Percentiles rank a stretch among this genome's conserved stretches.
phyloP scores from a whole-genome alignment of 2,329 filamentous ascomycete species.

The Fusarium pseudocircinatum region DNA sequence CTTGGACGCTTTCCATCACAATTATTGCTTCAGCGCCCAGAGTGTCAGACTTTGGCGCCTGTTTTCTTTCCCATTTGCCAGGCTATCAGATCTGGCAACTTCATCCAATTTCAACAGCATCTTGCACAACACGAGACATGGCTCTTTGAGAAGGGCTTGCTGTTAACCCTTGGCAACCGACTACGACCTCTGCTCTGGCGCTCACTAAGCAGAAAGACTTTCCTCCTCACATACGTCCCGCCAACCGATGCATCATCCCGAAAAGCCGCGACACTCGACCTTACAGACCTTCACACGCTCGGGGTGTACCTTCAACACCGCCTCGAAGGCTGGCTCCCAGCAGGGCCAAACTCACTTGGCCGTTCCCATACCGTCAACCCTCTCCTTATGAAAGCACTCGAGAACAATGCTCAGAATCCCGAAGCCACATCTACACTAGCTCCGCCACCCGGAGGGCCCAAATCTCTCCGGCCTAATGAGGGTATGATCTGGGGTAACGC shows the following conservation, averaged over 20 bases:
- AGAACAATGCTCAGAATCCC: slow-evolving; percentile 55
- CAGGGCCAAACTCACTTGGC: slow-evolving; percentile 45
- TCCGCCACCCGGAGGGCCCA: slow-evolving; percentile 58
- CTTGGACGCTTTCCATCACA: slow-evolving; percentile 83
- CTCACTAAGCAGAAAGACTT: slow-evolving; percentile 79
- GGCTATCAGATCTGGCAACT: slow-evolving; percentile 78
- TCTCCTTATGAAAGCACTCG: slow-evolving; percentile 62
- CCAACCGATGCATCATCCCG: slow-evolving; percentile 64
- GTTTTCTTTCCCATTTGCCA: slow-evolving; percentile 78
- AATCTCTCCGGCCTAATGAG: slow-evolving; percentile 63
- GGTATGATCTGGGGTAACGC: slow-evolving; percentile 73
- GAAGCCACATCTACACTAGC: slow-evolving; percentile 54
- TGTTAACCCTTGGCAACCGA: slow-evolving; percentile 79
- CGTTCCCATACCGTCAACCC: slow-evolving; percentile 57
- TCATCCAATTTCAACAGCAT: slow-evolving; percentile 76
- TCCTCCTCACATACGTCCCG: slow-evolving; percentile 79
- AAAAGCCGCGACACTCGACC: slow-evolving; percentile 78
- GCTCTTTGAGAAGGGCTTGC: slow-evolving; percentile 79
- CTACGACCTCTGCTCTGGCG: slow-evolving; percentile 88
- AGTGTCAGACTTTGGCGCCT: slow-evolving; percentile 66
- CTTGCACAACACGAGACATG: slow-evolving; percentile 73
- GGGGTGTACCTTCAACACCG: slow-evolving; percentile 72
- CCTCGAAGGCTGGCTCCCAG: slow-evolving; percentile 66
- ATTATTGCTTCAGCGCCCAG: slow-evolving; percentile 72
- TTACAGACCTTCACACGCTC: slow-evolving; percentile 72